Evolutionary conservation across 1,139 yeast genomes (phyloP).

Genomic region (Saccharomycopsis crataegensis): DNA sequence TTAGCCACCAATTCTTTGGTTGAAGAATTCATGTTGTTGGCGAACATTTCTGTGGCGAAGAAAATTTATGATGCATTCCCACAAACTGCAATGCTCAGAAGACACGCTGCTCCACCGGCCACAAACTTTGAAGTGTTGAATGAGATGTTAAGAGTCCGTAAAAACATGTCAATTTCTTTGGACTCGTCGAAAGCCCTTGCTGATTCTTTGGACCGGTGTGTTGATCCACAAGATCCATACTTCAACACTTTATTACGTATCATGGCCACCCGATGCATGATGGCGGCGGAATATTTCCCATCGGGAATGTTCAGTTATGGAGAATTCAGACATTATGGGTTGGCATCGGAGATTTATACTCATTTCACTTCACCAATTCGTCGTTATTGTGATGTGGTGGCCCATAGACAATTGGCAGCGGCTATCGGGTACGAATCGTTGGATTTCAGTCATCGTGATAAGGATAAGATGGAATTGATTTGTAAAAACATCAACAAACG

Average conservation of each 20-base stretch:
- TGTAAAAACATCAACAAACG: conserved; percentile 87
- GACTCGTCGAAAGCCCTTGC: conserved; percentile 91
- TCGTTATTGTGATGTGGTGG: conserved; percentile 96
- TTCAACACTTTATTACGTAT: conserved; percentile 92
- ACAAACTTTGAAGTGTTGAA: conserved; percentile 84
- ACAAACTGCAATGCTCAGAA: conserved; percentile 95
- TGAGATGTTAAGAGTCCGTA: conserved; percentile 82
- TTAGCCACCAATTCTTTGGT: conserved; percentile 92
- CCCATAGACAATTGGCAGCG: conserved; percentile 94
- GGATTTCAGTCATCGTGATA: conserved; percentile 79
- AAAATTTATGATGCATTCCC: conserved; percentile 90
- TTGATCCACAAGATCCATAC: conserved; percentile 75
- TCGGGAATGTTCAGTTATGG: conserved; percentile 88
- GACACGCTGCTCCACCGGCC: conserved; percentile 95
- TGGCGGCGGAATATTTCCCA: conserved; percentile 97
- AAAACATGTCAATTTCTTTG: conserved; percentile 61
- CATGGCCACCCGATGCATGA: conserved; percentile 98
- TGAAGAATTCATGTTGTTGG: conserved; percentile 97
- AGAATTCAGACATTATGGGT: conserved; percentile 95
- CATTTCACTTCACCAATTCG: conserved; percentile 98
- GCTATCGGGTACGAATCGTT: conserved; percentile 90
- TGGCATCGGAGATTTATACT: conserved; percentile 95
- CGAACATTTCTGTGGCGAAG: conserved; percentile 92
- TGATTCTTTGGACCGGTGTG: conserved; percentile 84
- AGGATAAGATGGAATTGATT: conserved; percentile 80